Evolutionary conservation across 257 asterid species (phyloP).

Genomic region (Rehmannia glutinosa): DNA sequence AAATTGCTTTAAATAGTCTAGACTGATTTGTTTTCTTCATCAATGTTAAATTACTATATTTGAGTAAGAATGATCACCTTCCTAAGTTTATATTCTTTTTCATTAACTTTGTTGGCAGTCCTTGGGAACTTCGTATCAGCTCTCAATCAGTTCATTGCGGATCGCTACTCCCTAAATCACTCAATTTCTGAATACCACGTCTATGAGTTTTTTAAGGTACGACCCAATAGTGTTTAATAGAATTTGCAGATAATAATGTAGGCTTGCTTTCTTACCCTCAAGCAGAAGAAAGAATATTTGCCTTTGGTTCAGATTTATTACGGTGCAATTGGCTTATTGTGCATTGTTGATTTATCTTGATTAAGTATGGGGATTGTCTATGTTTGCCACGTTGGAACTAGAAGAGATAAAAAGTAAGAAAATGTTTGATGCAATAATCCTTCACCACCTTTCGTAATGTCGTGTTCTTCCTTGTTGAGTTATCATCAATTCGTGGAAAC

Average conservation of each 20-base stretch:
- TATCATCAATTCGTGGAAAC: background rate
- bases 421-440: background rate
- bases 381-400: constrained; percentile 7
- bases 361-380: background rate
- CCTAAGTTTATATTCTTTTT: constrained; percentile 1
- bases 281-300: background rate
- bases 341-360: background rate
- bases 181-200: constrained; percentile 85
- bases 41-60: background rate
- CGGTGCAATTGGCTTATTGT: background rate
- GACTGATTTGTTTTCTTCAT: background rate
- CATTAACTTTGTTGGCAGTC: constrained; percentile 52
- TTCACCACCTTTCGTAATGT: background rate
- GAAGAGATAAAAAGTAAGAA: background rate
- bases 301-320: background rate
- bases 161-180: constrained; percentile 57
- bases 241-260: background rate
- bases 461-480: background rate
- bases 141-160: constrained; percentile 77
- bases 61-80: background rate
- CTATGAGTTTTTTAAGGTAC: constrained; percentile 92
- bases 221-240: background rate
- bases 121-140: constrained; percentile 96
- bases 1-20: background rate
- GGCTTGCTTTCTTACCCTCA: background rate